These are phyloP conservation scores for Beauveria sp. DNA, from an alignment of 2,329 filamentous ascomycete species.

Conservation along the genomic window DNA sequence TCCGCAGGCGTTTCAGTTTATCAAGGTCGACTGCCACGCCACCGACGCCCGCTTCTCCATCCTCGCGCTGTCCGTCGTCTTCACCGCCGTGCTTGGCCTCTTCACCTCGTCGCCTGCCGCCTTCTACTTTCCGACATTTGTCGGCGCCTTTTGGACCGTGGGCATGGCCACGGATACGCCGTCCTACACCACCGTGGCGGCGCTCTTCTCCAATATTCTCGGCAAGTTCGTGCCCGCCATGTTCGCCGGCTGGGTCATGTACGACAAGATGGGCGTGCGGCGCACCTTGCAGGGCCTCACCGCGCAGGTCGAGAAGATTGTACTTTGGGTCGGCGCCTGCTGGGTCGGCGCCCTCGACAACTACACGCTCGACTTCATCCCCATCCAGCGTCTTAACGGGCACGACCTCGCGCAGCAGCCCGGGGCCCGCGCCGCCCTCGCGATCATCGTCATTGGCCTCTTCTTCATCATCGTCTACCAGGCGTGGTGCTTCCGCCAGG, in stretches of 20 bases:
- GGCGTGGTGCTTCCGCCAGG: slow-evolving; percentile 77
- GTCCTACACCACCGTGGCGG: slow-evolving; percentile 55
- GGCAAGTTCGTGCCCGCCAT: slow-evolving; percentile 80
- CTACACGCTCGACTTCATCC: slow-evolving; percentile 91
- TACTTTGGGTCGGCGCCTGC: slow-evolving; percentile 82
- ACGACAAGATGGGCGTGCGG: slow-evolving; percentile 70
- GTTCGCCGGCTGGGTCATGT: slow-evolving; percentile 83
- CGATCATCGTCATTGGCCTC: slow-evolving; percentile 67
- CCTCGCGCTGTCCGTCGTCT: slow-evolving; percentile 71
- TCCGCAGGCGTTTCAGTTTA: slow-evolving; percentile 76
- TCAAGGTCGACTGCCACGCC: slow-evolving; percentile 58
- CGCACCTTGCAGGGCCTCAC: slow-evolving; percentile 64
- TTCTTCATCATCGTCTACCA: slow-evolving; percentile 64
- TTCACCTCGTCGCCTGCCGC: slow-evolving; percentile 71
- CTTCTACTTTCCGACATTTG: slow-evolving; percentile 80
- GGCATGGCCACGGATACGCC: slow-evolving; percentile 87
- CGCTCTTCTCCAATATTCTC: slow-evolving; percentile 67
- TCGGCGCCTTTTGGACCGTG: slow-evolving; percentile 80
- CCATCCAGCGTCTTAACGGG: slow-evolving; percentile 82
- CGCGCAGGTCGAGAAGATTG: slow-evolving; percentile 81
- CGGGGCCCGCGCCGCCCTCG: slow-evolving; percentile 75
- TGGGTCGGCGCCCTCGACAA: slow-evolving; percentile 92
- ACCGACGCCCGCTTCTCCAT: slow-evolving; percentile 78
- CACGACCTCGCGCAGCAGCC: slow-evolving; percentile 87
- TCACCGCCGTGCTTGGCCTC: slow-evolving; percentile 69